Evolutionary conservation across 108 stramenopile species (phyloP), one percentile per base, ranked within the genome.

Genomic region (Pseudonitzschia delicatissima): DNA sequence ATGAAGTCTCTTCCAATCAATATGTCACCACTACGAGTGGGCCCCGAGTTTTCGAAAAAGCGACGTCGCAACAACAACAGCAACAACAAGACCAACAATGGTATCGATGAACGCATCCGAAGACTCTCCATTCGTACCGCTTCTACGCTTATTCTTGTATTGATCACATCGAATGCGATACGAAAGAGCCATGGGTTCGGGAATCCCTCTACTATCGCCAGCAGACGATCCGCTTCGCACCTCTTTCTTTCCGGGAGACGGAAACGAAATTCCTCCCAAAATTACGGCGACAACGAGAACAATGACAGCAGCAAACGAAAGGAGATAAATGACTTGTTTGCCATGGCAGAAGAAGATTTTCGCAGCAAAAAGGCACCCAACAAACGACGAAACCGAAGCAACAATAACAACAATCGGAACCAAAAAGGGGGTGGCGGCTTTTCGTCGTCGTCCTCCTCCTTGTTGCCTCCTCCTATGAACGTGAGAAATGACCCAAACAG

Each of bases 391-490:
- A 57, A 57, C 35, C 21, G 35, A 34, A 36, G 20, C 5, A 57
- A 26, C 50, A 27, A 12, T 15, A 27, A 12, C 50, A 51, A 27
- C 5, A 51, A 27, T 21, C 29, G 21, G 53, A 57, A 61, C 59
- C 35, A 61, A 12, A 62, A 3, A 18, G 23, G 28, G 28, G 37
- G 33, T 23, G 18, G 32, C 17, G 26, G 21, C 44, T n/a, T n/a
- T n/a, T n/a, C 44, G 18, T 64, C 6, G 45, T 52, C 17, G 5
- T 64, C n/a, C 32, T 65, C 51, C 34, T 73, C 72, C 18, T 39
- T 73, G n/a, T 48, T 73, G 21, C 72, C 64, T 8, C 72, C 72
- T 33, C 64, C 72, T 11, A 32, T 60, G 9, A 31, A 45, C n/a
- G 17, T 15, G 5, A 21, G 9, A 11, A 15, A 28, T 12, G 17